These are phyloP conservation scores for Posidonia oceanica DNA, from an alignment of 116 monocot species.

Conservation along the genomic window DNA sequence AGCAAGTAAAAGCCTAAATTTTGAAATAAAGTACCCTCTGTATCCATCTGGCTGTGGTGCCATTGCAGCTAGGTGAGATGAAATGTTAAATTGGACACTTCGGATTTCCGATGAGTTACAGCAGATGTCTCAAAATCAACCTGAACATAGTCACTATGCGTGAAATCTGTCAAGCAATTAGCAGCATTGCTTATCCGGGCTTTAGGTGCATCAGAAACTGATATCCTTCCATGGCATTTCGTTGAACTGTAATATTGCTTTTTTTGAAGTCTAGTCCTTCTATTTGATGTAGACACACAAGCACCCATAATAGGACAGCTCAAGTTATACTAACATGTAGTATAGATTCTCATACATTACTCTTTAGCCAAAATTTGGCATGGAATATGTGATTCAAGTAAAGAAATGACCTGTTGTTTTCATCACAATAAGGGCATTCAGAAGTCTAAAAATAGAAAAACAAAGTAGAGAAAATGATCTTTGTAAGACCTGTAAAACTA, in stretches of 20 bases:
- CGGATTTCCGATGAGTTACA: conserved; percentile 33
- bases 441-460: too few species aligned
- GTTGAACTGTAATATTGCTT: conserved; percentile 20
- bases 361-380: too few species aligned
- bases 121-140: conserved; percentile 42
- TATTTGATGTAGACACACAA: conserved; percentile 37
- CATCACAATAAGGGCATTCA: too few species aligned
- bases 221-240: conserved; percentile 31
- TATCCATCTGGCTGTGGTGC: conserved; percentile 67
- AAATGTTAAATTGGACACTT: conserved; percentile 67
- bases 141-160: conserved; percentile 47
- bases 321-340: not conserved
- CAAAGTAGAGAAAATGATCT: too few species aligned
- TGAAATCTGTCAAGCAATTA: conserved; percentile 33
- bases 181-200: conserved; percentile 11
- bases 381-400: too few species aligned
- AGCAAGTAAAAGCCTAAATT: not conserved
- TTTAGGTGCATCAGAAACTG: conserved; percentile 20
- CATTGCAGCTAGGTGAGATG: conserved; percentile 77
- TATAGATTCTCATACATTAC: too few species aligned
- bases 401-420: too few species aligned
- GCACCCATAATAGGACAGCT: conserved; percentile 36
- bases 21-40: conserved; percentile 37
- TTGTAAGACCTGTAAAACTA: too few species aligned
- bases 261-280: conserved; percentile 12